Base-by-base conservation (phyloP, 805 yeast species). In the Sugiyamaella valdiviana region DNA sequence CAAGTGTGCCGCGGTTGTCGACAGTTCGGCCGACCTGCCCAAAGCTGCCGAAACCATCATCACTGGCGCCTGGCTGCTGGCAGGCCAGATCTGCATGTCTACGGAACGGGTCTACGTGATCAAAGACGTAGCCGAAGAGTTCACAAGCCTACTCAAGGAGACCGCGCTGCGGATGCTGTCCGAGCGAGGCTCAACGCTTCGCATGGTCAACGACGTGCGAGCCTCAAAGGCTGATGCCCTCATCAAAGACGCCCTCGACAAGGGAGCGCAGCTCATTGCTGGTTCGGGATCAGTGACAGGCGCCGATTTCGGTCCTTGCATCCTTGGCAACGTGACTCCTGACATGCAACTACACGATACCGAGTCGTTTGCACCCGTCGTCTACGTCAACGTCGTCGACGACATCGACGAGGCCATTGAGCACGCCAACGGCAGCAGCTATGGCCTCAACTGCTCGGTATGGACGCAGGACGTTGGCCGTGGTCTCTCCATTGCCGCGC, bases 61-160 rank as follows among this genome's bases (percentile, higher is more conserved):
- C 52, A 64, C 73, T 39, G 89, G 89, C 72, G 82, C 83, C 57
- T 82, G 78, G 75, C 82, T 71, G 73, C 83, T 85, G 71, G 79
- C 87, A 50, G 95, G 95, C 72, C 91, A 85, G 69, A 89, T 84
- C 51, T 85, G 95, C 70, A 82, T 86, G 69, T 89, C 91, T 29
- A 90, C 91, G 63, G 83, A 90, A 45, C 79, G 95, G 72, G 73
- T 83, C 52, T 82, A 80, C 68, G 78, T 84, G 54, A 86, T 82
- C 67, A 82, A 80, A 57, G 78, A 76, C 47, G 72, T 82, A 57
- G 82, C 83, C 67, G 84, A 82, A 54, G 72, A 75, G 57, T 73
- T 84, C 57, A 61, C 80, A 48, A 71, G 70, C 51, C 76, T 75
- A 58, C 77, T 85, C 3, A 23, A 19, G 12, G 12, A 16, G 10